A percentile compares a stretch with the other conserved stretches of the same genome.
Conservation (phyloP, 495 filamentous ascomycete genomes). For the Friedmanniomyces simplex region DNA sequence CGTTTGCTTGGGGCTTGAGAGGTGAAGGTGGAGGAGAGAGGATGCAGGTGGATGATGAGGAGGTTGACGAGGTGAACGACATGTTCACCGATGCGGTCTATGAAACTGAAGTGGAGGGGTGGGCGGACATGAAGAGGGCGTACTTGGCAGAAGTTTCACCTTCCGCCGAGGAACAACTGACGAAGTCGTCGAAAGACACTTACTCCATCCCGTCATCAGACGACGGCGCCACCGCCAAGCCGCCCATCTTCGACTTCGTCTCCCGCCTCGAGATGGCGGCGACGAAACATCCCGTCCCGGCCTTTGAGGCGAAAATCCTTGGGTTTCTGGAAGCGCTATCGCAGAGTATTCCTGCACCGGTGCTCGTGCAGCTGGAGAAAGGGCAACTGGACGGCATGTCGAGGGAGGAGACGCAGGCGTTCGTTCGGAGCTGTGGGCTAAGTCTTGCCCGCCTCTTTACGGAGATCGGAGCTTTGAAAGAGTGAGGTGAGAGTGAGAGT, state of each 20-base stretch:
- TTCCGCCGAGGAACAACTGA: neutral
- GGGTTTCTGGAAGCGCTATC: slow-evolving; percentile 23
- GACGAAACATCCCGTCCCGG: slow-evolving; percentile 6
- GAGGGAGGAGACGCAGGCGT: slow-evolving; percentile 21
- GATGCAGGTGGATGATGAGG: neutral
- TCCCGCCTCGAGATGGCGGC: slow-evolving; percentile 5
- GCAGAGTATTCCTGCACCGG: slow-evolving; percentile 17
- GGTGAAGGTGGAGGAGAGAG: neutral
- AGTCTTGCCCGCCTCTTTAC: neutral
- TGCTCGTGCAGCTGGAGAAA: slow-evolving; percentile 28
- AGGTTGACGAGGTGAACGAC: slow-evolving; percentile 20
- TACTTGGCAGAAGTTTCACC: slow-evolving; percentile 9
- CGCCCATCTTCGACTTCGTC: slow-evolving; percentile 5
- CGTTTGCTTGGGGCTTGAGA: slow-evolving; percentile 13
- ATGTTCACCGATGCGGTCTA: slow-evolving; percentile 24
- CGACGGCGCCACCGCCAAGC: slow-evolving; percentile 9
- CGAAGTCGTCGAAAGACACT: slow-evolving; percentile 6
- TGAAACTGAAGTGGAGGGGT: slow-evolving; percentile 20
- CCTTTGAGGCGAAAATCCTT: slow-evolving; percentile 22
- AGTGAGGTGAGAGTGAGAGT: neutral
- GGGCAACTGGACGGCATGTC: slow-evolving; percentile 26
- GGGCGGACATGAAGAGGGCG: slow-evolving; percentile 18
- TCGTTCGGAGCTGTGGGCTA: slow-evolving; percentile 16
- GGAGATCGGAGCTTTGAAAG: neutral
- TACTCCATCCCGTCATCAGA: slow-evolving; percentile 6